phyloP scores from a whole-genome alignment of 1,284 basidiomycete species.

The Moniliophthora roreri region DNA sequence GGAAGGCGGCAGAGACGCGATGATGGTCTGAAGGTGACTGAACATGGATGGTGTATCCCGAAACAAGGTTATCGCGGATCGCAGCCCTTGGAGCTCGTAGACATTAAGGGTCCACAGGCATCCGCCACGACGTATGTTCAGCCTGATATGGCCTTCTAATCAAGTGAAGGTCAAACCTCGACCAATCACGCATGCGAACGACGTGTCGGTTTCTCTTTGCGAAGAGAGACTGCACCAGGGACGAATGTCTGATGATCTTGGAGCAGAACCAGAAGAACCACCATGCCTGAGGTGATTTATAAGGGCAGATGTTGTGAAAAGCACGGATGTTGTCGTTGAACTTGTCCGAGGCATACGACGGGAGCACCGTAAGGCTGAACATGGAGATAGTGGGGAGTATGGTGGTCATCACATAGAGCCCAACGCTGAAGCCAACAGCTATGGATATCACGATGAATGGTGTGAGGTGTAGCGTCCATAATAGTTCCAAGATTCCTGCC shows the following conservation, averaged over 20 bases:
- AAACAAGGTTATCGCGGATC: no score
- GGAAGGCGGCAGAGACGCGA: no score
- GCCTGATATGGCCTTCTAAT: no score
- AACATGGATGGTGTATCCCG: no score
- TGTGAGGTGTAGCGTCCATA: conserved; percentile 2
- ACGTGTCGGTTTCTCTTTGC: not conserved
- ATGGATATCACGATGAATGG: not conserved
- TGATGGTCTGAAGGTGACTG: no score
- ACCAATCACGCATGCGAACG: no score
- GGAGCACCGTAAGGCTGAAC: not conserved
- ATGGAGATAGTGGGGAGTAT: not conserved
- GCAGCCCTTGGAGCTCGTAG: no score
- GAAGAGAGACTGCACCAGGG: not conserved
- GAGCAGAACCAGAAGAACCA: not conserved
- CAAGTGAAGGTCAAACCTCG: no score
- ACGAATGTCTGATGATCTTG: not conserved
- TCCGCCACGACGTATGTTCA: no score
- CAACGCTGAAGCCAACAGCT: not conserved
- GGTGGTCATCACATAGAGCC: not conserved
- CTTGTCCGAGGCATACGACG: not conserved
- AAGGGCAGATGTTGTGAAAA: not conserved
- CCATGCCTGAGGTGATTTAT: not conserved
- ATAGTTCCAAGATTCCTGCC: conserved; percentile 2
- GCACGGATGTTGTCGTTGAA: not conserved
- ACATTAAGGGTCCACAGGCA: no score